Percentiles rank a stretch among this genome's conserved stretches.
Evolutionary conservation across 106 monocot genomes (phyloP).

Genomic region (Chionographis japonica): DNA sequence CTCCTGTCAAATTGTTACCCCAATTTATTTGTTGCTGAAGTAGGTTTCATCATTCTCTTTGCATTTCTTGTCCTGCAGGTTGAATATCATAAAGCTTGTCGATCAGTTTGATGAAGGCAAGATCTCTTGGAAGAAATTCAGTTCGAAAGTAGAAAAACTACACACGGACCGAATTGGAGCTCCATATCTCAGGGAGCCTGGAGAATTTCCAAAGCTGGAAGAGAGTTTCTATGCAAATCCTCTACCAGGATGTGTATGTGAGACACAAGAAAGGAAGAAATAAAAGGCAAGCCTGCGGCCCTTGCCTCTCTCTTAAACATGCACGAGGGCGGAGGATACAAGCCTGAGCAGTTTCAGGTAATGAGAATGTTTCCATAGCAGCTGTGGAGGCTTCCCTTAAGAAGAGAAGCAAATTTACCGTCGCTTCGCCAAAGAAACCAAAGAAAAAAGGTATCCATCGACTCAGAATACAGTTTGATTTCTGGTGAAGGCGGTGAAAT

Average conservation of each 20-base stretch:
- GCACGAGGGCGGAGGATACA: no score
- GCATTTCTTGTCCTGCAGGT: conserved; percentile 29
- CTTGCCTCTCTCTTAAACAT: no score
- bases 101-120: conserved; percentile 70
- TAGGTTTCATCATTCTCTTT: no score
- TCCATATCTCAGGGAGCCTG: conserved; percentile 72
- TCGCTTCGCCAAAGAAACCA: no score
- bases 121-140: conserved; percentile 79
- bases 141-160: conserved; percentile 65
- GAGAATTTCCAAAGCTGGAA: conserved; percentile 88
- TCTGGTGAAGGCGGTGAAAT: no score
- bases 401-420: no score
- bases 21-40: no score
- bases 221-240: conserved; percentile 92
- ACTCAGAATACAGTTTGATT: no score
- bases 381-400: no score
- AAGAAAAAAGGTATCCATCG: no score
- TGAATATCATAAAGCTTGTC: conserved; percentile 65
- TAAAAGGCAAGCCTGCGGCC: not conserved
- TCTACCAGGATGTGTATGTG: conserved; percentile 87
- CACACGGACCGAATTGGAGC: conserved; percentile 64
- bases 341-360: no score
- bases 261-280: conserved; percentile 14
- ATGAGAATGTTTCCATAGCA: no score
- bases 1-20: not conserved